These are phyloP conservation scores for Diphasiastrum complanatum DNA, from an alignment of 83 land plant species.

Conservation along the genomic window DNA sequence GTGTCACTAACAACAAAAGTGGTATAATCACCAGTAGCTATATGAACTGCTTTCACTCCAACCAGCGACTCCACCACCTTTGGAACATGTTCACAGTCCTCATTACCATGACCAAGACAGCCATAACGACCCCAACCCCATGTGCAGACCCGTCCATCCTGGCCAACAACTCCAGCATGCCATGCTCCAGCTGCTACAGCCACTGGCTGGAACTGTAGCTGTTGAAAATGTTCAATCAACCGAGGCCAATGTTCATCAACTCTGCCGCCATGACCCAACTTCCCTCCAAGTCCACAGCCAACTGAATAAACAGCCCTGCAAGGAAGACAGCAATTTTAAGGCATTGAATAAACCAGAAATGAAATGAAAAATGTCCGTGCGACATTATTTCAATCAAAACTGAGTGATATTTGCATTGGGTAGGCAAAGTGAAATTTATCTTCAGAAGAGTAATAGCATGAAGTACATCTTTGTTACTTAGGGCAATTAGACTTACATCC, in stretches of 20 bases:
- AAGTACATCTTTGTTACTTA: too few relatives aligned
- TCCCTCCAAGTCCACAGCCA: conserved; percentile 90
- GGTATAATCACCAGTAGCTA: conserved; percentile 88
- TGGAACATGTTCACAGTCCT: conserved; percentile 71
- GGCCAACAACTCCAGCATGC: conserved; percentile 87
- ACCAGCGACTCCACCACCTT: conserved; percentile 74
- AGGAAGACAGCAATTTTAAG: background rate
- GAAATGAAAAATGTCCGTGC: too few relatives aligned
- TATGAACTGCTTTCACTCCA: conserved; percentile 75
- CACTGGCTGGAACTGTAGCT: conserved; percentile 61
- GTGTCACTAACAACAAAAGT: conserved; percentile 77
- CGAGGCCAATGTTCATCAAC: conserved; percentile 71
- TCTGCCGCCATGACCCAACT: conserved; percentile 77
- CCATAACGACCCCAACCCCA: conserved; percentile 99
- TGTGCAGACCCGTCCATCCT: conserved; percentile 83
- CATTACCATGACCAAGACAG: conserved; percentile 86
- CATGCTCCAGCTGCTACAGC: conserved; percentile 88
- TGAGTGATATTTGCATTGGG: too few relatives aligned
- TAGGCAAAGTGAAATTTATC: too few relatives aligned
- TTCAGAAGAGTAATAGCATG: background rate
- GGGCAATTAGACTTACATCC: conserved; percentile 59
- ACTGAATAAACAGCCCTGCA: conserved; percentile 90
- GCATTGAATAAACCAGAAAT: background rate
- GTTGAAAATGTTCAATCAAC: conserved; percentile 60
- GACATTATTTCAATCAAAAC: too few relatives aligned